Conservation (phyloP, 148 eudicot genomes). For the Euryodendron excelsum region DNA sequence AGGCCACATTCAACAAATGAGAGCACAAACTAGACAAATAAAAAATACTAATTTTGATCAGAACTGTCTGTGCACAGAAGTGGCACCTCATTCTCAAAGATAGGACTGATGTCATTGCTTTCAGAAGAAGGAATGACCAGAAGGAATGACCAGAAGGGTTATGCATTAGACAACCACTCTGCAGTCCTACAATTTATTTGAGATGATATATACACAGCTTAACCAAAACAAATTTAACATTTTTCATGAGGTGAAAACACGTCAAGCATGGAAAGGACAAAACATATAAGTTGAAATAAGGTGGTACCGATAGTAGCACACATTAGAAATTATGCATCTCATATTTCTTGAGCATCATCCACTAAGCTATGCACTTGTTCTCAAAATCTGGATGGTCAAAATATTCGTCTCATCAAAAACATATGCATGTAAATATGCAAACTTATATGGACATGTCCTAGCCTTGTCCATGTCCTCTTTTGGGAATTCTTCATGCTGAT, state of each 20-base stretch:
- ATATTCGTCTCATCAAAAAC: not conserved
- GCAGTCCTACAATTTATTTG: not conserved
- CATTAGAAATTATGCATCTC: not conserved
- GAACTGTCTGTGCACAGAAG: not conserved
- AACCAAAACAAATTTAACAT: constrained; percentile 5
- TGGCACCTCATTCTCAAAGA: not conserved
- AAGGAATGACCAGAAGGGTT: not conserved
- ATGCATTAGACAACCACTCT: not conserved
- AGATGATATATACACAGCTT: not conserved
- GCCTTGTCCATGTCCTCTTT: not conserved
- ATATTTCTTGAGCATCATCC: not conserved
- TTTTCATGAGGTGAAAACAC: constrained; percentile 6
- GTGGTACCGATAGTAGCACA: not conserved
- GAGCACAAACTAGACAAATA: not conserved
- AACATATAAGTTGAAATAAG: not conserved
- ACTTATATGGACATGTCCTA: not conserved
- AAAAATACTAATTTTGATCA: constrained; percentile 1
- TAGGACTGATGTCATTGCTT: not conserved
- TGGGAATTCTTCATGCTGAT: not conserved
- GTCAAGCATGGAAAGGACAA: not conserved
- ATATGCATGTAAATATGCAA: not conserved
- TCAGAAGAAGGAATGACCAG: too few species aligned
- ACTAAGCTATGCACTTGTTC: not conserved
- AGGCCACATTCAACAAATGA: constrained; percentile 6
- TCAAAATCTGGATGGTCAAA: not conserved